Evolutionary conservation across 108 stramenopile species (phyloP), one percentile per base, ranked within the genome.

Genomic region (Asterionellopsis glacialis): DNA sequence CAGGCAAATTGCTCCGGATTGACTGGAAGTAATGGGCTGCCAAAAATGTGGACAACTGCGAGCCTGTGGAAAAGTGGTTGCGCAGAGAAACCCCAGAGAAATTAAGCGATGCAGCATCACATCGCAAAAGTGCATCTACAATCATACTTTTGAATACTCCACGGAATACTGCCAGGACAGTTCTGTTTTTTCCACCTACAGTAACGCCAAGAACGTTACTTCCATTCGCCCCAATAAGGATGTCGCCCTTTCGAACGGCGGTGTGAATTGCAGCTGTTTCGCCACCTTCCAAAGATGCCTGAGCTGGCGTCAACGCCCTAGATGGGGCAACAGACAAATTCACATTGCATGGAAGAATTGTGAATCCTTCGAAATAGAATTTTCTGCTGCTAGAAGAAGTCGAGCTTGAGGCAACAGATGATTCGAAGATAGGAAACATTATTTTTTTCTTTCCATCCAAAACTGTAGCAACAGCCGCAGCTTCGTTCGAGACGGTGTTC

Each of bases 211-310:
- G 49, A 13, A 77, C 62, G 1, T 70, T 80, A 33, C 62, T 68
- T 52, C 68, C 74, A 12, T 59, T 67, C 16, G 55, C 77, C 0
- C 73, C 81, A 26, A 91, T 59, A 7, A 69, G 65, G 18, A 91
- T 59, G 50, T 91, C 90, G 4, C 90, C 90, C 59, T 91, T 91
- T n/a, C 85, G 79, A 3, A 91, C 83, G 23, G 85, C 90, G 50
- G 72, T 66, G 59, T 91, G 85, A 41, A 91, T 81, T 12, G 78
- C 77, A 9, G 84, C 80, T 5, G 76, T 68, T 38, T 86, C 72
- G 21, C 59, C 55, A 12, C 90, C 90, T 67, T 91, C 90, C 15
- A 83, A 40, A 7, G 38, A 45, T 6, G 80, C 81, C 60, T 91
- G 83, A 9, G 61, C 59, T 15, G 68, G 48, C 26, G 82, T 83